Evolutionary conservation across 2,329 filamentous ascomycete species (phyloP), one percentile per base, ranked within the genome.

Genomic region (Drechslerella stenobrocha): DNA sequence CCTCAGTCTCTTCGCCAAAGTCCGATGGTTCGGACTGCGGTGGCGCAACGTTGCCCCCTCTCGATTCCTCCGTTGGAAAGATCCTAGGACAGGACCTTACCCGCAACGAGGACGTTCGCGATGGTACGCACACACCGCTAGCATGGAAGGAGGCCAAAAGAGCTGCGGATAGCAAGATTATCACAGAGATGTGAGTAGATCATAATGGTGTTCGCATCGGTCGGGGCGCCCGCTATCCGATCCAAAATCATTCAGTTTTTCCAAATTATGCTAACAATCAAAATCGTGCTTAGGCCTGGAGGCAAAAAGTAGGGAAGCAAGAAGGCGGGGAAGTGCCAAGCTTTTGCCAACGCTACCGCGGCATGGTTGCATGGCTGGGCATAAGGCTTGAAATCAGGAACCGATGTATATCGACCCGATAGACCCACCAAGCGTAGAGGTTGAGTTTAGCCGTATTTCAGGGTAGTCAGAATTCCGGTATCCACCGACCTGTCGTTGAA

Each of bases 91-190:
- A 66, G n/a, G 48, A 66, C 23, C 24, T 59, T 1, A 59, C 53
- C 9, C 48, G 44, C 24, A 23, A 32, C 15, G 61, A 59, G 52
- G 63, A 67, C 23, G 44, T 67, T 26, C 34, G 50, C 6, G 63
- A 67, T 28, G 50, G 63, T 3, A 35, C 50, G 2, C 55, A 44
- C 15, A 67, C 63, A 2, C 50, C 50, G 9, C 4, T 56, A 32
- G 55, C 45, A 18, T 67, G 63, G 63, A 67, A 60, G 22, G 55
- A 67, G 20, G 63, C 63, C 3, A 67, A 67, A 18, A 52, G 55
- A 32, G 55, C 63, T 8, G 63, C 63, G 1, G 15, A 67, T 22
- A 67, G 55, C 26, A 67, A 67, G 22, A 67, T 67, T 22, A 60
- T 67, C n/a, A 67, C 55, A 6, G 63, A 67, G 15, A 60, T 67